Conservation (phyloP, 2,329 filamentous ascomycete genomes). For the Delphinella strobiligena region DNA sequence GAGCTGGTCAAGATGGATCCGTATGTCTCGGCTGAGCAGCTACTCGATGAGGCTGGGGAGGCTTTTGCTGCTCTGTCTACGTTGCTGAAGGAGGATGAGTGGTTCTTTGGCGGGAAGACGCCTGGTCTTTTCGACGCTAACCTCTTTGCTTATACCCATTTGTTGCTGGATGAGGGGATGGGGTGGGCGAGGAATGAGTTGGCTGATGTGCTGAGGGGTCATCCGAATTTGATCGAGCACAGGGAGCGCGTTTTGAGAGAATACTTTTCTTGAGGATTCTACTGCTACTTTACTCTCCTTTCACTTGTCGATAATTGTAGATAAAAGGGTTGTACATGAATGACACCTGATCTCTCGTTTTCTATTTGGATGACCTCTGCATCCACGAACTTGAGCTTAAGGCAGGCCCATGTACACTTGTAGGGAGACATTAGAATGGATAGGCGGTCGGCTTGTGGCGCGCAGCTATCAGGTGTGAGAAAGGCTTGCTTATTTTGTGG, state of each 20-base stretch:
- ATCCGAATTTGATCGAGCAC: slow-evolving; percentile 54
- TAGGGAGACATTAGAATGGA: too few relatives aligned
- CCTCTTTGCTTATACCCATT: slow-evolving; percentile 79
- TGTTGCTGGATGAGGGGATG: slow-evolving; percentile 55
- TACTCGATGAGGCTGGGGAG: slow-evolving; percentile 49
- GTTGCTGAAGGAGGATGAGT: slow-evolving; percentile 44
- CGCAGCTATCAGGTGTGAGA: too few relatives aligned
- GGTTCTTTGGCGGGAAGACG: slow-evolving; percentile 45
- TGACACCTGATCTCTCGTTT: too few relatives aligned
- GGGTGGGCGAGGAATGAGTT: slow-evolving; percentile 55
- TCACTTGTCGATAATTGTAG: too few relatives aligned
- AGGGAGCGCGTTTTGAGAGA: slow-evolving; percentile 42
- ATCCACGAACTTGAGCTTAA: too few relatives aligned
- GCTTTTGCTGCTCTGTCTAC: slow-evolving; percentile 51
- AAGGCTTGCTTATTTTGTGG: too few relatives aligned
- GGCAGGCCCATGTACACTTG: too few relatives aligned
- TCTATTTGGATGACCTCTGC: too few relatives aligned
- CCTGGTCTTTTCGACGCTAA: slow-evolving; percentile 77
- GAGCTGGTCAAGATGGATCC: slow-evolving; percentile 52
- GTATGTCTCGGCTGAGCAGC: slow-evolving; percentile 30
- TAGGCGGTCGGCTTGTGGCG: too few relatives aligned
- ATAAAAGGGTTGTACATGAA: too few relatives aligned
- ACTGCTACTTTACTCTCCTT: too few relatives aligned
- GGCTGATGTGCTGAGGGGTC: slow-evolving; percentile 41
- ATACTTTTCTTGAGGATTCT: slow-evolving; percentile 34